Base-by-base conservation (phyloP, 306 rosid species). In the Bauhinia variegata region DNA sequence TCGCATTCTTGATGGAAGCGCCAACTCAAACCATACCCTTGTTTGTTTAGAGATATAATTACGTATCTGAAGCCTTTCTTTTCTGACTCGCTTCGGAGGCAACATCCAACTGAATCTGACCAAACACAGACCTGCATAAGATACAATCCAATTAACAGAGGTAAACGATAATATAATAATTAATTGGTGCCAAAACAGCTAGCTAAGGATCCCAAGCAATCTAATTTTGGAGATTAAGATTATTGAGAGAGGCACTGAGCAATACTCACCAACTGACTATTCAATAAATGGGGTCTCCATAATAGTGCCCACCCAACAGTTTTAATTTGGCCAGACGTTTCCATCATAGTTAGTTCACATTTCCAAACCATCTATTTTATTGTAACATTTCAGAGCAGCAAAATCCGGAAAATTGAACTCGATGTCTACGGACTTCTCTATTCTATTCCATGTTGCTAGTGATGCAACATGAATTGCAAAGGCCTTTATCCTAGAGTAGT, bases 71-170 rank as follows among this genome's bases (percentile, higher is more conserved):
- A 58, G 80, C 77, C 71, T 88, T 86, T 71, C 98, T 84, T 85
- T 89, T 84, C 59, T 50, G 73, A 70, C 68, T 75, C 54, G 83
- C 63, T 32, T 80, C 82, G 17, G 87, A 78, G 44, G 80, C 50
- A 28, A 11, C 79, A 15, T 80, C 86, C 54, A 77, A 19, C 63
- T 78, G 88, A 65, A 85, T 65, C 76, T 81, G 89, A 65, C 97
- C 96, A 86, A 89, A 93, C 54, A 76, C 85, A 48, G 96, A 89
- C 78, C 97, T 93, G 86, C 67, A 79, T 37, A 56, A 72, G 58
- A 33, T 70, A 42, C 69, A 59, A 67, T 50, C 61, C 33, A 43
- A 62, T 54, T 50, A 74, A 12, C 54, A 30, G 10, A 63, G 44
- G 36, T 19, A 53, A 74, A 70, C 14, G 46, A 56, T 37, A 53